A percentile compares a stretch with the other conserved stretches of the same genome.
Conservation (phyloP, 1,284 basidiomycete species). For the Rhodotorula sp. region DNA sequence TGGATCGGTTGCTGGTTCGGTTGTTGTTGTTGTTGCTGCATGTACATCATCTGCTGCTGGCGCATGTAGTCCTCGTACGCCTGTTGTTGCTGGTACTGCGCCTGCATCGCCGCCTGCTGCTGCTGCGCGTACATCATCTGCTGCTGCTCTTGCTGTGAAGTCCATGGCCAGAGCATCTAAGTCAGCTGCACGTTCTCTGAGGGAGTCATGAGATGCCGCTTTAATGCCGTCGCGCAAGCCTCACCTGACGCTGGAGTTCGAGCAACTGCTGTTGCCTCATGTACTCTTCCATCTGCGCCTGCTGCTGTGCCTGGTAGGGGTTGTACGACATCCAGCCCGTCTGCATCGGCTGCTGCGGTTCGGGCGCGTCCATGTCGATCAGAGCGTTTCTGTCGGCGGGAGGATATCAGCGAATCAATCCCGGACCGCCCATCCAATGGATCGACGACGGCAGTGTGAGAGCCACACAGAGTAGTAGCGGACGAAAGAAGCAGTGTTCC, state of each 20-base stretch:
- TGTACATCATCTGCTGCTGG: constrained; percentile 52
- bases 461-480: constrained; percentile 2
- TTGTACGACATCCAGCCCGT: constrained; percentile 59
- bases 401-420: not conserved
- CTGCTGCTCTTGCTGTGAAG: constrained; percentile 58
- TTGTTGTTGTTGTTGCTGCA: constrained; percentile 54
- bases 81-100: constrained; percentile 48
- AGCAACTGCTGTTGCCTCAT: constrained; percentile 45
- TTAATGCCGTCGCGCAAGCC: not conserved
- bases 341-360: constrained; percentile 48
- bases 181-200: constrained; percentile 30
- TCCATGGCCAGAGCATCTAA: too few relatives aligned
- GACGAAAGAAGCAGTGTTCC: not conserved
- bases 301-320: constrained; percentile 54
- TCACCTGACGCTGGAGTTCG: constrained; percentile 45
- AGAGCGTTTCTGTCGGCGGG: constrained; percentile 35
- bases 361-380: constrained; percentile 45
- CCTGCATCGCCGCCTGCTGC: constrained; percentile 57
- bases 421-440: too few relatives aligned
- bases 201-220: not conserved
- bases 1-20: constrained; percentile 51
- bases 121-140: constrained; percentile 63
- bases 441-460: too few relatives aligned
- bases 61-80: constrained; percentile 50
- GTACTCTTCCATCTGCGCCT: constrained; percentile 54